Percentiles rank a stretch among this genome's conserved stretches.
phyloP scores from a whole-genome alignment of 495 filamentous ascomycete genomes.

The Stereocaulon alpinum region DNA sequence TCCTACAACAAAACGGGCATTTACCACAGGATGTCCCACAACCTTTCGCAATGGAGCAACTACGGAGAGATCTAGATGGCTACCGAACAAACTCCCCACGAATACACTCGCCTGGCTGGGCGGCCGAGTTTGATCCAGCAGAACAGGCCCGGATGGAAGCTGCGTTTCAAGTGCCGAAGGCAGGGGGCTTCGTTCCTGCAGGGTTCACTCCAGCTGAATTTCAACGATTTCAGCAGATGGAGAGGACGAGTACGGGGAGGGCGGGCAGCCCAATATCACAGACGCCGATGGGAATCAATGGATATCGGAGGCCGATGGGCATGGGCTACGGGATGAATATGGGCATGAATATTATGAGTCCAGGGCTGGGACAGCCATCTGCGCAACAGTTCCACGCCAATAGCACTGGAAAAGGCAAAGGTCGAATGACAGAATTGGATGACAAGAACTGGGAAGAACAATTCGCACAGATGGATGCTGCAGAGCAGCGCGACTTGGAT shows the following conservation, averaged over 20 bases:
- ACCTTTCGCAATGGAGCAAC: slow-evolving; percentile 61
- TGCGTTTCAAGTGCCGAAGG: slow-evolving; percentile 51
- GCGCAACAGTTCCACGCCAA: slow-evolving; percentile 42
- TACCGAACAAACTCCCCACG: slow-evolving; percentile 47
- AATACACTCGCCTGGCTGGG: slow-evolving; percentile 54
- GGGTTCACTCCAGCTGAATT: slow-evolving; percentile 82
- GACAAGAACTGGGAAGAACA: slow-evolving; percentile 93
- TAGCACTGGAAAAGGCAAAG: slow-evolving; percentile 71
- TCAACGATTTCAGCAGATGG: slow-evolving; percentile 69
- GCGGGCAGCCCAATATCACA: slow-evolving; percentile 44
- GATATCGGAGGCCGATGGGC: slow-evolving; percentile 54
- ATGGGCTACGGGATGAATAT: slow-evolving; percentile 45
- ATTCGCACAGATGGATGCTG: slow-evolving; percentile 78
- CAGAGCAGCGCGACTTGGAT: slow-evolving; percentile 53
- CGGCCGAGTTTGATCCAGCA: slow-evolving; percentile 55
- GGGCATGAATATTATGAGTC: slow-evolving; percentile 29
- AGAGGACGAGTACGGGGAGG: slow-evolving; percentile 42
- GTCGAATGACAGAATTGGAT: slow-evolving; percentile 82
- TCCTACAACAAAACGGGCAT: slow-evolving; percentile 63
- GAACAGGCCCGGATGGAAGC: slow-evolving; percentile 72
- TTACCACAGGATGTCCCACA: slow-evolving; percentile 40
- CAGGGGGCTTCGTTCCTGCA: slow-evolving; percentile 34
- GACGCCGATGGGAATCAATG: slow-evolving; percentile 36
- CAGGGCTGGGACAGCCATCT: slow-evolving; percentile 36
- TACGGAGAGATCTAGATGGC: slow-evolving; percentile 54